phyloP scores from a whole-genome alignment of 192 early-diverging fungal species.

The Dissophora ornata region DNA sequence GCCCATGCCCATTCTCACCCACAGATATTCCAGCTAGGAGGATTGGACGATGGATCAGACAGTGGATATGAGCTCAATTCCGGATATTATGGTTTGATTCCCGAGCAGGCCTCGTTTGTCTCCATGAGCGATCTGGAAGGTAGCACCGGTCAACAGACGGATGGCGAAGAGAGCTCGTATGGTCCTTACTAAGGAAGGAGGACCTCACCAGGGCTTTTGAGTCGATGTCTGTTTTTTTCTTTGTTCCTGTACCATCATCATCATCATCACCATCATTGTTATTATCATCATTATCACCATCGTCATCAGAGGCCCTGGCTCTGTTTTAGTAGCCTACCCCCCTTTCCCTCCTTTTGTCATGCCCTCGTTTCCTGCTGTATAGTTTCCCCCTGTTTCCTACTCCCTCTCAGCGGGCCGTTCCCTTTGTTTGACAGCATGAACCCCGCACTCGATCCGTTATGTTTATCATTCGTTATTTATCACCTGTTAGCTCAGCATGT shows the following conservation, averaged over 20 bases:
- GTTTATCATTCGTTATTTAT: slow-evolving; percentile 11
- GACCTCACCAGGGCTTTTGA: neutral
- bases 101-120: slow-evolving; percentile 57
- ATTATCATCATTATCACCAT: too few relatives aligned
- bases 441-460: slow-evolving; percentile 1
- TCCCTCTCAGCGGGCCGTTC: too few relatives aligned
- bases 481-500: slow-evolving; percentile 2
- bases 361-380: slow-evolving; percentile 14
- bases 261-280: too few relatives aligned
- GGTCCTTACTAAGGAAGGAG: slow-evolving; percentile 42
- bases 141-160: slow-evolving; percentile 50
- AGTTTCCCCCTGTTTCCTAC: neutral
- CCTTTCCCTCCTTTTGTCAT: neutral
- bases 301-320: too few relatives aligned
- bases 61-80: slow-evolving; percentile 35
- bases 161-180: slow-evolving; percentile 50
- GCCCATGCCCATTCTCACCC: slow-evolving; percentile 11
- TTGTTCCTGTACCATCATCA: neutral
- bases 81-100: slow-evolving; percentile 51
- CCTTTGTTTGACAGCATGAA: too few relatives aligned
- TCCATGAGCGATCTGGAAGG: slow-evolving; percentile 56
- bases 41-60: slow-evolving; percentile 29
- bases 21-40: slow-evolving; percentile 34
- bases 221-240: neutral
- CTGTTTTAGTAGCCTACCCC: slow-evolving; percentile 22